These are phyloP conservation scores for Pythium apleroticum DNA, from an alignment of 352 stramenopile genomes.

Conservation along the genomic window DNA sequence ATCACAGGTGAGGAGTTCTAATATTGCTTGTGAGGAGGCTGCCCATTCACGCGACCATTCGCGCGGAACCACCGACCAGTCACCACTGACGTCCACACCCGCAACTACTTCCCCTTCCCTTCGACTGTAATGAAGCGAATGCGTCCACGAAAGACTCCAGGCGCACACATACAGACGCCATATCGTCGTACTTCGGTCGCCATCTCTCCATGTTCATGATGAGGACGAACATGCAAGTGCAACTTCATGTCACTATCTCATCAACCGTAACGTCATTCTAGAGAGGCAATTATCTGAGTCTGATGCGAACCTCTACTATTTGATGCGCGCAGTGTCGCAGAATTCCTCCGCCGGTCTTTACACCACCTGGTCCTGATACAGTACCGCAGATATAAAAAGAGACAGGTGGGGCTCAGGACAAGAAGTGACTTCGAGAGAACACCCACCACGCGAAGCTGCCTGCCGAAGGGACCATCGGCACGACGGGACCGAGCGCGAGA, in stretches of 20 bases:
- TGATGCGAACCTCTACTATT: slow-evolving; percentile 1
- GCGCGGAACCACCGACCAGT: neutral
- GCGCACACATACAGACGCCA: neutral
- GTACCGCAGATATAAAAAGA: slow-evolving; percentile 19
- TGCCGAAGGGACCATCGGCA: neutral
- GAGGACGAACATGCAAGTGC: slow-evolving; percentile 5
- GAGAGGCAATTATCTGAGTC: neutral
- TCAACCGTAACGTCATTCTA: neutral
- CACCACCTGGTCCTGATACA: neutral
- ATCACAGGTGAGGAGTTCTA: neutral
- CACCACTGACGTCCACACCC: neutral
- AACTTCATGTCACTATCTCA: slow-evolving; percentile 24
- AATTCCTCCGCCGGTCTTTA: neutral
- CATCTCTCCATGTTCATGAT: neutral
- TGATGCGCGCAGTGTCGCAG: slow-evolving; percentile 21
- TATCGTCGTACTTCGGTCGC: neutral
- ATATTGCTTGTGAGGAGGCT: neutral
- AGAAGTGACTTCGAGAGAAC: neutral
- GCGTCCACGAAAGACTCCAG: too few species aligned
- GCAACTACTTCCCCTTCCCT: neutral
- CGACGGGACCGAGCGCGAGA: neutral
- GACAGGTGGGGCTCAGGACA: slow-evolving; percentile 10
- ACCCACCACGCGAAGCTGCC: neutral
- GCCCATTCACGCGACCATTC: slow-evolving; percentile 2
- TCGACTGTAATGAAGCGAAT: neutral